Base-by-base conservation (phyloP, 1,284 basidiomycete genomes). In the Pseudozyma sp. region DNA sequence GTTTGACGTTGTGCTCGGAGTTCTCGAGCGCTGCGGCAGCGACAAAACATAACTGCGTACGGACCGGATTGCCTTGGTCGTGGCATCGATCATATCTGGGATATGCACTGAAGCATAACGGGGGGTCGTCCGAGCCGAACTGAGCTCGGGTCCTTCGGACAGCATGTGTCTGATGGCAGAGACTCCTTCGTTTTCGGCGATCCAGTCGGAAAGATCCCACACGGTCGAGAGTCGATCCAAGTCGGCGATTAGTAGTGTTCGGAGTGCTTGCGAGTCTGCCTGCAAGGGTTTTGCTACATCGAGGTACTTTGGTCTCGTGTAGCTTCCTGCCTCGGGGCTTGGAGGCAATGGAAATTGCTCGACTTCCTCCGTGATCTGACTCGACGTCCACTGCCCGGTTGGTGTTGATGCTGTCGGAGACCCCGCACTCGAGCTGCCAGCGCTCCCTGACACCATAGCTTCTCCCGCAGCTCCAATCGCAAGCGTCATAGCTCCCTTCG, bases 391-490 rank as follows among this genome's bases (percentile, higher is more conserved):
- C 1, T 46, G 40, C 7, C 30, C 54, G 16, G 35, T 45, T 7
- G 39, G 7, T 0, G 39, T 30, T 19, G 24, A 19, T 2, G 6
- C n/a, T 3, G 46, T 17, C 6, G 14, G 14, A 5, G 50, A n/a
- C 13, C 16, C 16, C 10, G 39, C 33, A 17, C 5, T 45, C n/a
- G 47, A 48, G 14, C 29, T 10, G 16, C 29, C 42, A 16, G 45
- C 33, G 29, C 16, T 50, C 39, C n/a, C 35, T 14, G 50, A 52
- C 11, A 67, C 46, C 69, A 60, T 61, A 5, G 64, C 62, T 54
- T 77, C 71, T 9, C 68, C 75, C 9, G 74, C 75, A n/a, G 51
- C 66, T 11, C 75, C 77, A 42, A 79, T 77, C n/a, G 77, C 75
- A 5, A 77, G 55, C 5, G 64, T 58, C 50, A 72, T 60, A 5